Evolutionary conservation across 1,284 basidiomycete species (phyloP), one percentile per base, ranked within the genome.

Genomic region (Cystobasidiaceae sp.): DNA sequence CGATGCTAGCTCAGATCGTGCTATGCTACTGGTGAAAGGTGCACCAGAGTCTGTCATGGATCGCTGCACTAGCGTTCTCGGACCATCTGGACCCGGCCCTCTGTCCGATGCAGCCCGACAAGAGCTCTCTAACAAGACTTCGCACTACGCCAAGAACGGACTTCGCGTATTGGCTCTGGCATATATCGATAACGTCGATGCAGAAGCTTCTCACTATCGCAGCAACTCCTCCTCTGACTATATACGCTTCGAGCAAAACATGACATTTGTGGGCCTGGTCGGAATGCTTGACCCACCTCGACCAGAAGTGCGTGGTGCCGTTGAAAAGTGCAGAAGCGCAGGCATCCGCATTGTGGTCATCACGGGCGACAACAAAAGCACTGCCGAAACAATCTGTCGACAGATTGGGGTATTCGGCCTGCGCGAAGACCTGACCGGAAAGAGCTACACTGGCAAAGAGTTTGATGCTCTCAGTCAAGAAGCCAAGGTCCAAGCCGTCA

Each of bases 201-300:
- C 85, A 34, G 86, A 94, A 70, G 82, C 86, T 15, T 79, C 82
- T 5, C 86, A 92, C 77, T 94, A 94, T 79, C 84, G 84, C 66
- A 86, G 86, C 1, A 83, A 90, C 66, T 86, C 84, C 72, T 81
- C 87, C 1, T 81, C 82, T 56, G 90, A 96, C 69, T 97, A 97
- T 74, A 80, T 86, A 44, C 85, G 86, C 46, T 96, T 97, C 75
- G 94, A 97, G 78, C 85, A 86, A 75, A 82, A 90, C 72, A 83
- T 99, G 73, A 89, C 89, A 1, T 94, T 99, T 76, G 90, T 97
- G 65, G 93, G 91, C 28, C 81, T 99, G 33, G 91, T 96, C 57
- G 96, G 92, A 64, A 98, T 98, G 94, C 83, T 94, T 34, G 96
- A 99, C 75, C 96, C 94, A 15, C 96, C 96, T 15, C 88, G 96